Base-by-base conservation (phyloP, 208 protist genomes). In the Leishmania aethiopica region DNA sequence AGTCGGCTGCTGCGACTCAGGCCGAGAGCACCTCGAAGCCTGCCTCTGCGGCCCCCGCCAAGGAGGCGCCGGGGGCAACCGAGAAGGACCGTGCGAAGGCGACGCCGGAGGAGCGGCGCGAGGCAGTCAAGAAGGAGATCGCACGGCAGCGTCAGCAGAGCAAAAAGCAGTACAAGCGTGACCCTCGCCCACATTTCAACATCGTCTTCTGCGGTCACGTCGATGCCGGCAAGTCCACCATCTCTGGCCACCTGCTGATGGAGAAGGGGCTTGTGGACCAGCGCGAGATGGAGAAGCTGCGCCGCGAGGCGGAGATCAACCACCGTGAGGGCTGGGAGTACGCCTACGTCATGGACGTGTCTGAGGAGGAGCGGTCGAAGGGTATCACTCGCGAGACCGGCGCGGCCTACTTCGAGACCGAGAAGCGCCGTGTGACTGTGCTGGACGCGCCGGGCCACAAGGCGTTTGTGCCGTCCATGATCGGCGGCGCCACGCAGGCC, bases 121-220 rank as follows among this genome's bases (percentile, higher is more conserved):
- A 93, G 80, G 62, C 88, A 60, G 94, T 97, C 49, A 83, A 85
- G 64, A 86, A 90, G 74, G 92, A 97, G 78, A 92, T 97, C 67
- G 94, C 92, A 2, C 93, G 90, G 77, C 89, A 95, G 87, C 89
- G 91, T 32, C 81, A 88, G 89, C 55, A 62, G 81, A 90, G 84
- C 80, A 93, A 92, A 79, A 93, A 94, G 79, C 81, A 85, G 71
- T 96, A 93, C 86, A 84, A 84, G 57, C 92, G 92, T 47, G 96
- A 98, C 89, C 88, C 93, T 1, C 90, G 97, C 75, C 98, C 98
- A 57, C 98, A 99, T 91, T 93, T 99, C 83, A 99, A 99, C 90
- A 90, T 99, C 74, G 98, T 99, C 57, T 99, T 99, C 91, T 99
- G 99, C 84, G 99, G 99, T 40, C 99, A 99, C 90, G 99, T 99